These are phyloP conservation scores for Botrytis hyacinthi DNA, from an alignment of 2,329 filamentous ascomycete species.

Conservation along the genomic window DNA sequence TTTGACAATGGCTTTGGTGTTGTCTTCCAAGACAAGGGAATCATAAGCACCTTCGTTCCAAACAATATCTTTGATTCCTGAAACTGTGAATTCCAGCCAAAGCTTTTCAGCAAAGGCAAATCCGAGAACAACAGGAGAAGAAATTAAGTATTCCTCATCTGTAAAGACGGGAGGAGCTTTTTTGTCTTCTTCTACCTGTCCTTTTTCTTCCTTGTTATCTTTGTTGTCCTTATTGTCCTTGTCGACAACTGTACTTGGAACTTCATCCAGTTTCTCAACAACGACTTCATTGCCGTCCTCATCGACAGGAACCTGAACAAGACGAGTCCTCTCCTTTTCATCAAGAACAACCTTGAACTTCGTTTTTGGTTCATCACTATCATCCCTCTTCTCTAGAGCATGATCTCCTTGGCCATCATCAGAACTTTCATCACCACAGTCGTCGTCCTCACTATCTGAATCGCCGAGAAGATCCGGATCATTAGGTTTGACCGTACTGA, in stretches of 20 bases:
- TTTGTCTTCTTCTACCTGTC: conserved; percentile 33
- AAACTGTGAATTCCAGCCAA: conserved; percentile 86
- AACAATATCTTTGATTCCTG: conserved; percentile 72
- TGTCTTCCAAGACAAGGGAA: conserved; percentile 68
- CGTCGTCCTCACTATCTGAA: conserved; percentile 46
- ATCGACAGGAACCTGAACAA: conserved; percentile 55
- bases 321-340: conserved; percentile 50
- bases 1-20: conserved; percentile 66
- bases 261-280: conserved; percentile 56
- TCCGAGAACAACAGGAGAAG: conserved; percentile 80
- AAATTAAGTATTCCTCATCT: conserved; percentile 80
- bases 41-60: conserved; percentile 85
- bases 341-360: conserved; percentile 42
- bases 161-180: conserved; percentile 57
- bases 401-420: conserved; percentile 38
- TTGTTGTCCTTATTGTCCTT: conserved; percentile 33
- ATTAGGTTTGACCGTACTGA: conserved; percentile 71
- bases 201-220: conserved; percentile 20
- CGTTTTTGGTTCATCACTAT: conserved; percentile 37
- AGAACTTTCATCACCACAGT: conserved; percentile 39
- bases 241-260: conserved; percentile 39
- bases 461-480: conserved; percentile 60
- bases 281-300: conserved; percentile 54
- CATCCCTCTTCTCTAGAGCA: conserved; percentile 27
- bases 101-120: conserved; percentile 86